Conservation (phyloP, 2,329 filamentous ascomycete genomes). For the Colletotrichum sp. region DNA sequence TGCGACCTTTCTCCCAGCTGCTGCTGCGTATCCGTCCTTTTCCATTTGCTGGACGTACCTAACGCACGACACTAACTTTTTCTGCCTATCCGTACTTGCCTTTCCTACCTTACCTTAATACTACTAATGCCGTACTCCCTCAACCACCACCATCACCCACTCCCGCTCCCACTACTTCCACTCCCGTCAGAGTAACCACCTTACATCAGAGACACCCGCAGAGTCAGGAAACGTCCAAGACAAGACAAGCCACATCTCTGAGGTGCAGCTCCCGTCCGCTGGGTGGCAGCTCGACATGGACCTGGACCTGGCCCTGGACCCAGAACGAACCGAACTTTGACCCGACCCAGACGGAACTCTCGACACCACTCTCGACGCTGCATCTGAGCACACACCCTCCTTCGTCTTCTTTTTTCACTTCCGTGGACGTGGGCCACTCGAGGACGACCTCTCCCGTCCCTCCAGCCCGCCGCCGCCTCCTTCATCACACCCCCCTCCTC, state of each 20-base stretch:
- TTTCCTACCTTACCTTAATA: neutral
- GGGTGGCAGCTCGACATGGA: slow-evolving; percentile 15
- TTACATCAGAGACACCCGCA: neutral
- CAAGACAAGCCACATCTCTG: slow-evolving; percentile 4
- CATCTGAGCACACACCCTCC: slow-evolving; percentile 10
- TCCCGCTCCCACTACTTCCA: neutral
- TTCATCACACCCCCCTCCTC: neutral
- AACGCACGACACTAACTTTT: slow-evolving; percentile 5
- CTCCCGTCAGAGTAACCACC: neutral
- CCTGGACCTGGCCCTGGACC: slow-evolving; percentile 14
- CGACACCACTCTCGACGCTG: neutral
- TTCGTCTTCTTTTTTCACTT: neutral
- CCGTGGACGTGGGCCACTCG: neutral
- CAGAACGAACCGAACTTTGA: neutral
- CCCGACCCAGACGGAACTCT: neutral
- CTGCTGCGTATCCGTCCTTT: neutral
- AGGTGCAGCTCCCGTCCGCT: slow-evolving; percentile 6
- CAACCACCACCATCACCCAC: neutral
- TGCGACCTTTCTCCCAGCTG: neutral
- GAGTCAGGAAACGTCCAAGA: neutral
- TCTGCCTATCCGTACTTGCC: neutral
- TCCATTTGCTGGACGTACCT: neutral
- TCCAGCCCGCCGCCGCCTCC: neutral
- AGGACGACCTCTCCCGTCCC: neutral
- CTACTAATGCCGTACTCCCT: neutral